Evolutionary conservation across 345 rosid genomes (phyloP).

Genomic region (Sisymbrium altissimum): DNA sequence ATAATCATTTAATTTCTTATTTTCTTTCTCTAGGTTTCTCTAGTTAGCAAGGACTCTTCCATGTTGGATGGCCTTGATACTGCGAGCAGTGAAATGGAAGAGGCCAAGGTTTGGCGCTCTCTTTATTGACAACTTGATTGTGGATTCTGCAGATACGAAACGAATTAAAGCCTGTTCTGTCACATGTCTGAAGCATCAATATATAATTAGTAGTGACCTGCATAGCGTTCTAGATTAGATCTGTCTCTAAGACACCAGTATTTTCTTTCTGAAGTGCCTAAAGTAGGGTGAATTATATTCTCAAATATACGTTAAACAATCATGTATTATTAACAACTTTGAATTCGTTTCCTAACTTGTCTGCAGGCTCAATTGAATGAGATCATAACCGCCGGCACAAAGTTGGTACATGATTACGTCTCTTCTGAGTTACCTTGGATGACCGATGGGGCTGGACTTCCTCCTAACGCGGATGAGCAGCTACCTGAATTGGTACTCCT

Average conservation of each 20-base stretch:
- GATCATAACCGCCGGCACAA: conserved; percentile 64
- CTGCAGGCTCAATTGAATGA: conserved; percentile 85
- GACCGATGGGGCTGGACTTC: conserved; percentile 96
- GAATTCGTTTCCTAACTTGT: conserved; percentile 8
- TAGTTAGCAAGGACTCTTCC: conserved; percentile 99
- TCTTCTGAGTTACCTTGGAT: conserved; percentile 84
- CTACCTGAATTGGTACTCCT: conserved; percentile 66
- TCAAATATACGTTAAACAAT: neutral
- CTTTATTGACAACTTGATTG: conserved; percentile 10
- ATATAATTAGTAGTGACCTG: neutral
- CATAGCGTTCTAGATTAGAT: neutral
- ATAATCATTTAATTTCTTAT: conserved; percentile 9
- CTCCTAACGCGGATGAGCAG: conserved; percentile 72
- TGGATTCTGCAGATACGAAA: conserved; percentile 2
- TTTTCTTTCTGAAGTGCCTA: neutral
- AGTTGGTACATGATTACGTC: conserved; percentile 43
- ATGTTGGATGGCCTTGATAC: conserved; percentile 99
- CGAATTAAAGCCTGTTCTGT: conserved; percentile 4
- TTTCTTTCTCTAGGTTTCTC: conserved; percentile 70
- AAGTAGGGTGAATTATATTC: neutral
- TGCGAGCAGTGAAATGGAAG: conserved; percentile 91
- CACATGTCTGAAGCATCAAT: conserved; percentile 11
- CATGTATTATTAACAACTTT: neutral
- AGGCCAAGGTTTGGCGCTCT: conserved; percentile 73
- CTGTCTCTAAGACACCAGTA: neutral